Evolutionary conservation across 116 monocot genomes (phyloP), one percentile per base, ranked within the genome.

Genomic region (Dioscorea cayenensis): DNA sequence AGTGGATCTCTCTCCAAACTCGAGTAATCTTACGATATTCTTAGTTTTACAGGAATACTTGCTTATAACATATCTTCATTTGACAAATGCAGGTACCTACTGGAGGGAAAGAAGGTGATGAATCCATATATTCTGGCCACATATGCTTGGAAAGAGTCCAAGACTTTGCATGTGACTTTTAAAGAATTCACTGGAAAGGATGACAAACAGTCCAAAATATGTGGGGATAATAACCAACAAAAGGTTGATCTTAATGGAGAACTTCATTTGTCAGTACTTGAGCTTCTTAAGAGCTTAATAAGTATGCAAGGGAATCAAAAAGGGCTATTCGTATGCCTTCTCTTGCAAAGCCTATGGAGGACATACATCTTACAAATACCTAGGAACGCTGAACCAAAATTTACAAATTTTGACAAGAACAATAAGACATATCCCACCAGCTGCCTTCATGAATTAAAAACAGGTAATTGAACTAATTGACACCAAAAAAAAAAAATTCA

Each of bases 71-170:
- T 16, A 55, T 55, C n/a, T 16, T 55, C 18, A 16, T 55, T 18
- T 16, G n/a, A 66, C 17, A 7, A 35, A 73, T 61, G 49, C 73
- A 82, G 81, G 59, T 77, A 82, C 55, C 61, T 77, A 70, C 66
- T 82, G 51, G 77, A 82, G 60, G 81, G 81, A 62, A 73, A 66
- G 63, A 82, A 82, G 68, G 38, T 82, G 37, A 77, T 82, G 81
- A 82, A 82, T 77, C 81, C 77, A 2, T 77, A 77, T 52, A 18
- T 77, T 52, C 61, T 82, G 18, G 72, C 64, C 28, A 28, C 52
- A 21, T 65, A 61, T 73, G 81, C 66, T 60, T 73, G 77, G 65
- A 73, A 22, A n/a, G 81, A 82, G 52, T 69, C 81, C 4, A 72
- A 64, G 43, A 82, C 81, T 7, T 61, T 82, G 69, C 77, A 77